Base-by-base conservation (phyloP, 306 rosid species). In the Casuarina glauca region DNA sequence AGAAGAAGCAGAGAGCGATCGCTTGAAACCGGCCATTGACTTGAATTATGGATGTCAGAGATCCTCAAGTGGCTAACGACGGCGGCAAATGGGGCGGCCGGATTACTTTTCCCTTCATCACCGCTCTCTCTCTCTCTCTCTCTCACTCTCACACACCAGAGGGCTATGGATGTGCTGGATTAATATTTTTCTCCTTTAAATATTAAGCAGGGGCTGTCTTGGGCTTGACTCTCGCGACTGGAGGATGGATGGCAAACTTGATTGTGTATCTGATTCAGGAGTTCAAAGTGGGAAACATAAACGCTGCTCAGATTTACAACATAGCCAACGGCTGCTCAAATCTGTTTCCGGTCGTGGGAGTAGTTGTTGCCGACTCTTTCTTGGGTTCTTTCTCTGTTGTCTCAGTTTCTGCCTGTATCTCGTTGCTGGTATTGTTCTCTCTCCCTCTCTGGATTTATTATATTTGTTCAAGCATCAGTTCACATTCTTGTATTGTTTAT, bases 311-410 rank as follows among this genome's bases (percentile, higher is more conserved):
- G 84, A 72, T 85, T 70, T 12, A 45, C 41, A 85, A 86, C 46
- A 63, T 86, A 2, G 74, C 77, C 5, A 73, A 13, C n/a, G 88
- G 94, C 49, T 78, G 80, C 81, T 12, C 74, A 1, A 13, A 0
- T 46, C 67, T 90, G 0, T 72, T 82, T 57, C 90, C 91, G 5
- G 17, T 89, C 67, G 0, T 84, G 45, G 86, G 74, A 1, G 87
- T 88, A 42, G 48, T 89, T 26, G 7, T 89, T 2, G 89, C 90
- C 15, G 88, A 87, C 78, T 82, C 93, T 41, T 84, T 85, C 78
- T 76, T 70, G 1, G 87, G 90, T 44, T 86, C 85, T 52, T 90
- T 80, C 72, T 50, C 83, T 17, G 86, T 87, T 6, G 51, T 72
- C 75, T 36, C 54, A 13, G 12, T 82, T 52, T 82, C 85, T 52